Percentiles rank a stretch among this genome's conserved stretches.
Conservation (phyloP, 139 green algal species). For the Chlorella sorokiniana region DNA sequence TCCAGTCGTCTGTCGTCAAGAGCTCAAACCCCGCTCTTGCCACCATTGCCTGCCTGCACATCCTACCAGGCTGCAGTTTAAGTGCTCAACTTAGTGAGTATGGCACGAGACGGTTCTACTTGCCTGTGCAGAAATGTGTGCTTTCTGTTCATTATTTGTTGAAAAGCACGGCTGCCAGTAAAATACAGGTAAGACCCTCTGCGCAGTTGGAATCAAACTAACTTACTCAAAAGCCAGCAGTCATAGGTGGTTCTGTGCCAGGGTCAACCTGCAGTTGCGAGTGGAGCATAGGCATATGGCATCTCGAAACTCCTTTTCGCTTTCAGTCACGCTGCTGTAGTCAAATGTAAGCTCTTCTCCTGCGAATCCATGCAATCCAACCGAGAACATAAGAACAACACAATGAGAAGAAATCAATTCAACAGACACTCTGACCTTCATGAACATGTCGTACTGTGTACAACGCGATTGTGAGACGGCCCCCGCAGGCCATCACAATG, state of each 20-base stretch:
- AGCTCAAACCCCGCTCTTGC: slow-evolving; percentile 40
- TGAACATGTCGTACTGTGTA: slow-evolving; percentile 71
- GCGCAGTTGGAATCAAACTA: slow-evolving; percentile 30
- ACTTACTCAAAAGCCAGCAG: background rate
- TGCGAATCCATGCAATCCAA: background rate
- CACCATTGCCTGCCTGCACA: slow-evolving; percentile 65
- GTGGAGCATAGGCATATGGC: slow-evolving; percentile 89
- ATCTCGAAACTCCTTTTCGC: slow-evolving; percentile 79
- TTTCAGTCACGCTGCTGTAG: slow-evolving; percentile 88
- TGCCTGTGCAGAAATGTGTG: slow-evolving; percentile 87
- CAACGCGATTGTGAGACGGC: slow-evolving; percentile 86
- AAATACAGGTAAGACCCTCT: slow-evolving; percentile 88
- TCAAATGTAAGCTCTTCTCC: slow-evolving; percentile 92
- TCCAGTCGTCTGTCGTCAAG: slow-evolving; percentile 41
- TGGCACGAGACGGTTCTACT: too few relatives aligned
- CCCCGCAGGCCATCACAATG: slow-evolving; percentile 71
- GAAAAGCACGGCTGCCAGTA: slow-evolving; percentile 77
- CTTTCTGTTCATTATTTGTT: slow-evolving; percentile 64
- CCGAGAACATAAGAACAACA: background rate
- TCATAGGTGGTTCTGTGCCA: too few relatives aligned
- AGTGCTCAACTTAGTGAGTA: too few relatives aligned
- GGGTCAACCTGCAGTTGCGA: slow-evolving; percentile 43
- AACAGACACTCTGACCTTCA: background rate
- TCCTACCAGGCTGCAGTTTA: background rate
- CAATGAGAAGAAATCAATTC: background rate